Base-by-base conservation (phyloP, 305 asterid species). In the Fraxinus greggii region DNA sequence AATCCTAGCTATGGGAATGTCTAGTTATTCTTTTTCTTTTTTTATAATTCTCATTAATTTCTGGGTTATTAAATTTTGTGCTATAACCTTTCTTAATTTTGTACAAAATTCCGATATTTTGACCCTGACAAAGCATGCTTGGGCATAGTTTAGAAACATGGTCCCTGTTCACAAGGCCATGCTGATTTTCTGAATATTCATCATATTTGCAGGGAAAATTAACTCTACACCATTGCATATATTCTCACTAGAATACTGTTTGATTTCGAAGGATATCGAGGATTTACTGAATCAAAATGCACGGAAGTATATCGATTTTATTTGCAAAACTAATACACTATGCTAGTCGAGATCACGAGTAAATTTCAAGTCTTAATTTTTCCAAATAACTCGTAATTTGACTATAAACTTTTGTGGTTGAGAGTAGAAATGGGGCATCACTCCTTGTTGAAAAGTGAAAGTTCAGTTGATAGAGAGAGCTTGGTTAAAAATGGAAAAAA, bases 401-500 rank as follows among this genome's bases (percentile, higher is more conserved):
- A 76, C 19, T 56, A 59, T 21, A 26, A 35, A 21, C 29, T 48
- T 15, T 17, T 32, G 63, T 83, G 90, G 89, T 84, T 59, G 45
- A 65, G 83, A 79, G 84, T 84, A 85, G 85, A 83, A 82, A 79
- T 83, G 65, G 82, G 85, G 88, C 82, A 17, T 76, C 80, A 40
- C 59, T 82, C 78, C 79, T 79, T 65, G 89, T 75, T 83, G 85
- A 84, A 86, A 82, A 80, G 75, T 86, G 86, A 86, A 85, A 87
- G 88, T 87, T 74, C 83, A 78, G 83, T 63, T 84, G 80, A 86
- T 84, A 88, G 81, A 81, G 86, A 90, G 73, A 89, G 87, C 51
- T 81, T 79, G 84, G 82, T 80, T 48, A 72, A 4, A 88, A 85
- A 72, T 86, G 88, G 89, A 56, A 86, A 90, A 81, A 83, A 80